phyloP scores from a whole-genome alignment of 352 stramenopile genomes.

The Pythium phragmiticola region DNA sequence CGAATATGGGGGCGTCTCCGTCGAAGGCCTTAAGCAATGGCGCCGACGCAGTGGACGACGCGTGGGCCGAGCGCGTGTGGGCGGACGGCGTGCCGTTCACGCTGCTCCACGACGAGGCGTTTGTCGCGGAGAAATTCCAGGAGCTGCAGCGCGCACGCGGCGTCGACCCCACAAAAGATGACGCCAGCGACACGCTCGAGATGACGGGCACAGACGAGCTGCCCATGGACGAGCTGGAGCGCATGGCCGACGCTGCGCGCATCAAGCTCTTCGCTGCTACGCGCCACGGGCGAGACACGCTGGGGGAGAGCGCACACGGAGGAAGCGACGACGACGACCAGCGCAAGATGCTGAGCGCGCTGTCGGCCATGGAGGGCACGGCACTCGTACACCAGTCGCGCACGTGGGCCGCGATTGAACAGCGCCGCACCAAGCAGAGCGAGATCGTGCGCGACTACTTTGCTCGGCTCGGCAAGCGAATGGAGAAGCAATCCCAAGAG shows the following conservation, averaged over 20 bases:
- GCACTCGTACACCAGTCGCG: slow-evolving; percentile 12
- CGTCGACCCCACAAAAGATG: slow-evolving; percentile 11
- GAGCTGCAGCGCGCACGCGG: slow-evolving; percentile 28
- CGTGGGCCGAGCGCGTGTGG: slow-evolving; percentile 19
- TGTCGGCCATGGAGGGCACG: slow-evolving; percentile 19
- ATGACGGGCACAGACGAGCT: slow-evolving; percentile 53
- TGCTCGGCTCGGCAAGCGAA: background rate
- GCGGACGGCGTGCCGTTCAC: slow-evolving; percentile 58
- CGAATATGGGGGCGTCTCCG: too few relatives aligned
- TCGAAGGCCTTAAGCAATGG: background rate
- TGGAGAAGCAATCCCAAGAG: slow-evolving; percentile 5
- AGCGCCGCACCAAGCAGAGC: slow-evolving; percentile 17
- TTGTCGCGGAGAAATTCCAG: slow-evolving; percentile 66
- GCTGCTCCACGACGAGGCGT: slow-evolving; percentile 66
- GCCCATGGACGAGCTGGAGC: slow-evolving; percentile 56
- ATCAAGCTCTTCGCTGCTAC: slow-evolving; percentile 47
- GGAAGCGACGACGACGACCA: background rate
- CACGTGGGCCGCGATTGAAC: slow-evolving; percentile 10
- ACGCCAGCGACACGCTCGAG: slow-evolving; percentile 30
- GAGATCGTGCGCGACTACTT: slow-evolving; percentile 30
- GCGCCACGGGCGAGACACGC: background rate
- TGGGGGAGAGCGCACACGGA: background rate
- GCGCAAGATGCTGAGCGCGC: slow-evolving; percentile 11
- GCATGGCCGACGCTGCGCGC: slow-evolving; percentile 49
- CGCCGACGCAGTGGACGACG: slow-evolving; percentile 8